Conservation (phyloP, 192 early-diverging fungal genomes). For the Podila clonocystis region DNA sequence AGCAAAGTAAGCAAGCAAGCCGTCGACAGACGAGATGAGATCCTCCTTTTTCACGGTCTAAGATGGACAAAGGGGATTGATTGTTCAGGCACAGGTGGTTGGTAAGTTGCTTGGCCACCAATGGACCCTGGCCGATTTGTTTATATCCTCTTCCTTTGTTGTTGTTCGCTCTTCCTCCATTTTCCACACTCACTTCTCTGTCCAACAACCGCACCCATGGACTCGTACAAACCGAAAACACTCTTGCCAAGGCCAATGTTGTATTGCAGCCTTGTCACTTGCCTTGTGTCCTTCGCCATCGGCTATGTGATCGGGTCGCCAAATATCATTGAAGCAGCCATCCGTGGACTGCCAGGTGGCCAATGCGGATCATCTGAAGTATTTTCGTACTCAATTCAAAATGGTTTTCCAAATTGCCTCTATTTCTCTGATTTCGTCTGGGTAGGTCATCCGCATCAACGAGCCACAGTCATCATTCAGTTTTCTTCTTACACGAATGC, state of each 20-base stretch:
- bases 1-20: too few species aligned
- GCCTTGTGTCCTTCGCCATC: conserved; percentile 47
- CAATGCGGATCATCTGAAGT: conserved; percentile 16
- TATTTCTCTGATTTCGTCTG: conserved; percentile 39
- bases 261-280: conserved; percentile 43
- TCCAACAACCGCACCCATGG: neutral
- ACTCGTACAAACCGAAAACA: conserved; percentile 5
- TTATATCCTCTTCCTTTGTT: too few species aligned
- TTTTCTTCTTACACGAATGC: too few species aligned
- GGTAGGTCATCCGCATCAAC: conserved; percentile 10
- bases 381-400: conserved; percentile 6
- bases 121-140: too few species aligned
- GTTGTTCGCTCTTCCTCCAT: too few species aligned
- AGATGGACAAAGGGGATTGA: too few species aligned
- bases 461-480: too few species aligned
- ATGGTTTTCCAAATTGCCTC: conserved; percentile 38
- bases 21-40: too few species aligned
- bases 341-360: conserved; percentile 14
- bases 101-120: too few species aligned
- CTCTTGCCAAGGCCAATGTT: conserved; percentile 34
- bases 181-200: neutral
- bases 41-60: too few species aligned
- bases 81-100: too few species aligned
- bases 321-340: conserved; percentile 52
- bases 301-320: conserved; percentile 58